Percentiles rank a stretch among this genome's conserved stretches.
phyloP scores from a whole-genome alignment of 805 yeast species.

The Myxozyma geophila region DNA sequence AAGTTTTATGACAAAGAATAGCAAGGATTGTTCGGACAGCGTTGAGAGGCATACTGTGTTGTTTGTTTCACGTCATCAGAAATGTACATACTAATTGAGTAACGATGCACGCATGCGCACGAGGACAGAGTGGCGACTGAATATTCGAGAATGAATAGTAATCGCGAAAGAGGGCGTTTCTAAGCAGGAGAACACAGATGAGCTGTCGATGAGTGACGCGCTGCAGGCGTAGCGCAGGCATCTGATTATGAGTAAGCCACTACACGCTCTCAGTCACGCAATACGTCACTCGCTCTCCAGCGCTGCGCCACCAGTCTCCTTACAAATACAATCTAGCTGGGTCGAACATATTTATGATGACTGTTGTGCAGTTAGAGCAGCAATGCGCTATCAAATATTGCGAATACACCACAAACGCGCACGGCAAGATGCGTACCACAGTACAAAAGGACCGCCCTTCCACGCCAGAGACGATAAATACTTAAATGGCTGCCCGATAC shows the following conservation, averaged over 20 bases:
- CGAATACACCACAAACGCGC: neutral
- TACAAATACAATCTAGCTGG: conserved; percentile 14
- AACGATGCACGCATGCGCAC: too few species aligned
- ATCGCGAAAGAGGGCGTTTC: neutral
- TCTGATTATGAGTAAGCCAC: conserved; percentile 17
- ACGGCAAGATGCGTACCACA: neutral
- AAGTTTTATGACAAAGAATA: too few species aligned
- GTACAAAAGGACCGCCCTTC: neutral
- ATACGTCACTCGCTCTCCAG: neutral
- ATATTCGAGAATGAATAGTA: too few species aligned
- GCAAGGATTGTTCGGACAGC: too few species aligned
- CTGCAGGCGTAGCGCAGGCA: neutral
- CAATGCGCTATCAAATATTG: neutral
- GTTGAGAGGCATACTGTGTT: too few species aligned
- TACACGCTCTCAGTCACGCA: neutral
- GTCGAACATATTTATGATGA: neutral
- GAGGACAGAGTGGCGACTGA: too few species aligned
- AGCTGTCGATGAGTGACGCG: neutral
- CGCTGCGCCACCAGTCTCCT: conserved; percentile 10
- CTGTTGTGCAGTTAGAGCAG: neutral
- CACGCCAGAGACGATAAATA: conserved; percentile 8
- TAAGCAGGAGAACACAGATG: neutral
- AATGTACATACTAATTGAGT: too few species aligned
- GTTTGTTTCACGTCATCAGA: neutral
- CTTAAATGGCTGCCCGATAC: conserved; percentile 17